Percentiles rank a stretch among this genome's conserved stretches.
Evolutionary conservation across 257 asterid genomes (phyloP).

Genomic region (Solanum neorickii): DNA sequence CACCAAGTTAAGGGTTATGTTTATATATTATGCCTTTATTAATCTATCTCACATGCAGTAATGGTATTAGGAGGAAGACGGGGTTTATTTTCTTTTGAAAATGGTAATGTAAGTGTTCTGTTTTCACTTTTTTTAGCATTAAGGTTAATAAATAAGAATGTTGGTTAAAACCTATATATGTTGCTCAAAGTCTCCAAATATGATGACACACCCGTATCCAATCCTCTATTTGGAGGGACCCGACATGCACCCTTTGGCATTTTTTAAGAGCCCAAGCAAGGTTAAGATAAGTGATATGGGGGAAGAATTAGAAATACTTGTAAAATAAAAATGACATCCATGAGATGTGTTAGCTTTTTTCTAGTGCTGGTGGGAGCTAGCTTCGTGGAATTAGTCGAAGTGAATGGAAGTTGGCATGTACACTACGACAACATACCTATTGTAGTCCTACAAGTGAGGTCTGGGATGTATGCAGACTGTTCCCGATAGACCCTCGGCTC

Average conservation of each 20-base stretch:
- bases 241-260: not conserved
- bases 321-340: not conserved
- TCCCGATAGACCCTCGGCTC: not conserved
- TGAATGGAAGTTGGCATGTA: not conserved
- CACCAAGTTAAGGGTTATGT: no score
- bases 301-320: not conserved
- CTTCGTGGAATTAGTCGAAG: not conserved
- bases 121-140: not conserved
- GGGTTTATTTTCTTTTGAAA: not conserved
- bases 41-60: not conserved
- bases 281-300: not conserved
- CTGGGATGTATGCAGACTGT: not conserved
- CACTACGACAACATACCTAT: not conserved
- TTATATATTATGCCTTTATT: no score
- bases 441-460: not conserved
- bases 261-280: not conserved
- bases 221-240: not conserved
- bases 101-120: not conserved
- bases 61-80: not conserved
- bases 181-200: not conserved
- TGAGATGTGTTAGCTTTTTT: not conserved
- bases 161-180: not conserved
- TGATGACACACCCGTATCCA: not conserved
- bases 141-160: not conserved
- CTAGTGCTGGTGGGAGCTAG: not conserved